Base-by-base conservation (phyloP, 768 basidiomycete species). In the Mycena metata region DNA sequence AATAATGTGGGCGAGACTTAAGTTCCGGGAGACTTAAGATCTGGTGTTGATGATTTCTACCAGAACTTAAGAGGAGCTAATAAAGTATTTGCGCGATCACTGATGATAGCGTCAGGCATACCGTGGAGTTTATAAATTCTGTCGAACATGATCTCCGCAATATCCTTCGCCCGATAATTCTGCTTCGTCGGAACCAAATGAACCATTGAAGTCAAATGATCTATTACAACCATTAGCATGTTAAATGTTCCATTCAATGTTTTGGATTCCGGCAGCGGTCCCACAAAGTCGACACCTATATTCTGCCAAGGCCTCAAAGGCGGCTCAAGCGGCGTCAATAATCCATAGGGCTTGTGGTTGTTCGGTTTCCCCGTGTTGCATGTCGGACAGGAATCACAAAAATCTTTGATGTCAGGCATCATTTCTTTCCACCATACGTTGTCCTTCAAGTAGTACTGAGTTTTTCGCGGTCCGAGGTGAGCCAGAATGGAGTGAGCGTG, bases 401-500 rank as follows among this genome's bases (percentile, higher is more conserved):
- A 68, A 4, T 36, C 45, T 2, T 54, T 54, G 0, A 68, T 33
- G 24, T 68, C 67, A 2, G 46, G 21, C 7, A 68, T 62, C 67
- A 68, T 68, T 26, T 45, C 42, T 8, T 68, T 62, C 67, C 67
- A 68, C 67, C 67, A 68, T 3, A 68, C 60, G 21, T 68, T 39
- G 11, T 63, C 61, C 8, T 51, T 24, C 51, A 60, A 23, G 69
- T 11, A 78, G 1, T 69, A 59, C 43, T 69, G 57, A 46, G 80
- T 83, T 46, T 83, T 83, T 9, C 39, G 13, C 0, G 65, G 16
- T 3, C 82, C 80, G 0, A 83, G 55, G 51, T 83, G 82, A 0
- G 80, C 82, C 2, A 83, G 59, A 0, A 83, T 12, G 1, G 78
- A 79, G 36, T 83, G 82, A 0, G 80, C 81, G 15, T 81, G 79